Evolutionary conservation across 495 filamentous ascomycete genomes (phyloP), one percentile per base, ranked within the genome.

Genomic region (Talaromyces trachyspermus): DNA sequence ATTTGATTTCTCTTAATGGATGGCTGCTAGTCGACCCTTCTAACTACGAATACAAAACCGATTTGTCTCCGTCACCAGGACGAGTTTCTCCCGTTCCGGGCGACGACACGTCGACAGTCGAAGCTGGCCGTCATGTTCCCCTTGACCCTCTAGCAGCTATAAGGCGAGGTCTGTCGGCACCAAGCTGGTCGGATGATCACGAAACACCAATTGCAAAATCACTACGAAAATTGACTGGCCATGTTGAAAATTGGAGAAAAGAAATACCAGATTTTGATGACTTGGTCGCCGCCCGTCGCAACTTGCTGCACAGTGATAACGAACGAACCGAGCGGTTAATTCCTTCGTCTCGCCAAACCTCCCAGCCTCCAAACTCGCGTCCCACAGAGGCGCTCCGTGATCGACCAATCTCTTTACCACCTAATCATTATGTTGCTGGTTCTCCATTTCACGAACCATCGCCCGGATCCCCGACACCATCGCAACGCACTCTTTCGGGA

Each of bases 11-110:
- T 4, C 71, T 96, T 1, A 89, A 96, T 57, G 82, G 83, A 11
- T 97, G 94, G 92, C 74, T 97, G n/a, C 66, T 90, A 9, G 80
- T 88, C 14, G 79, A 87, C 50, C 84, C 88, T 0, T 48, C 55
- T 4, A 64, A 63, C n/a, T 74, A 71, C 43, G 46, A 63, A 0
- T 43, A 56, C 20, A 20, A 52, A 3, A 5, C 42, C 12, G 35
- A 45, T 33, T 33, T 20, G 2, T 33, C n/a, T n/a, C 39, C 27
- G 11, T 35, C 1, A 5, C 23, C 12, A 14, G n/a, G n/a, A 26
- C 5, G 12, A 7, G 17, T 22, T 0, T 23, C 8, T 26, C 39
- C 35, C 5, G 17, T 38, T 1, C 18, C 14, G 22, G 23, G 26
- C 7, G 22, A 10, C 14, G 24, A 32, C 6, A n/a, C 1, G 5